Conservation (phyloP, 768 basidiomycete species). For the Amanita pseudoporphyria region DNA sequence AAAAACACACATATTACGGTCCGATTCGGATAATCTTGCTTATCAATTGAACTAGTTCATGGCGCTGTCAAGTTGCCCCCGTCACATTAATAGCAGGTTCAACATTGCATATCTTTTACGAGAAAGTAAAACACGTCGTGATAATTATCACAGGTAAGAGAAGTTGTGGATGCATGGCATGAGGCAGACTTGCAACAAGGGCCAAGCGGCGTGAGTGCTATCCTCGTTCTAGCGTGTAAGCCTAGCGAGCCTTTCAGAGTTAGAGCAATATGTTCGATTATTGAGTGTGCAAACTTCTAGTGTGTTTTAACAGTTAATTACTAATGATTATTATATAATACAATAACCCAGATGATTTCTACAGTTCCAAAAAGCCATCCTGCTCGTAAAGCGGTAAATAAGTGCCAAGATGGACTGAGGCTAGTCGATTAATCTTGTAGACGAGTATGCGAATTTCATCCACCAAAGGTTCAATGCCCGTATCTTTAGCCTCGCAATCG, state of each 20-base stretch:
- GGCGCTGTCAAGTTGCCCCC: background rate
- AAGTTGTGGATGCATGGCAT: background rate
- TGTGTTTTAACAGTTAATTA: background rate
- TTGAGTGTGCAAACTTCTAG: background rate
- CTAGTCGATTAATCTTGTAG: conserved; percentile 64
- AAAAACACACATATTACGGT: background rate
- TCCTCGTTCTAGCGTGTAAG: background rate
- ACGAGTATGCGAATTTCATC: conserved; percentile 62
- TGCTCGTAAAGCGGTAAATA: conserved; percentile 73
- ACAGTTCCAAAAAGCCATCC: conserved; percentile 34
- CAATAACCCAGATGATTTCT: background rate
- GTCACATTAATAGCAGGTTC: no score
- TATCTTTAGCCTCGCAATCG: conserved; percentile 10
- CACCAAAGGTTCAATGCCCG: conserved; percentile 64
- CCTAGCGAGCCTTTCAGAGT: no score
- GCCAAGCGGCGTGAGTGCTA: background rate
- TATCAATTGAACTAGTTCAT: background rate
- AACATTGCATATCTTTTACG: no score
- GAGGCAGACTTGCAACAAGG: background rate
- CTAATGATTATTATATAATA: conserved; percentile 8
- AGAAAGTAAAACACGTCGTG: background rate
- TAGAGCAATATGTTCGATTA: no score
- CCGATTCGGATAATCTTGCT: background rate
- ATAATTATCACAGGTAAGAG: background rate
- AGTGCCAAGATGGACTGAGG: conserved; percentile 64